These are phyloP conservation scores for Collariella sp. DNA, from an alignment of 495 filamentous ascomycete genomes.

Conservation along the genomic window DNA sequence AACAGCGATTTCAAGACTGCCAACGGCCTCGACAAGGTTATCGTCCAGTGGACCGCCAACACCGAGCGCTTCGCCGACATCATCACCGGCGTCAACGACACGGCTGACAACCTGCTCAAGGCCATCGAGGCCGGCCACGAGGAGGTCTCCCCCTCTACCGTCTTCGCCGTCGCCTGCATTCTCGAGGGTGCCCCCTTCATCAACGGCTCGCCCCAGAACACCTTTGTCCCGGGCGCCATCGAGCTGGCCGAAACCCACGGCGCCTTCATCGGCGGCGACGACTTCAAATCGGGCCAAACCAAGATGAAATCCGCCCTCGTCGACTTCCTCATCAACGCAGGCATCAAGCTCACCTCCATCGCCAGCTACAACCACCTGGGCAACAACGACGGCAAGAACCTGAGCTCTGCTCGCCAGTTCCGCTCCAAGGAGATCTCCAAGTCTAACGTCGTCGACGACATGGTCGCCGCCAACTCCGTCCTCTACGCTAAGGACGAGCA, in stretches of 20 bases:
- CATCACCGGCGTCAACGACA: conserved; percentile 86
- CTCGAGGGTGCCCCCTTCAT: conserved; percentile 90
- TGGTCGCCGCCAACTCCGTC: conserved; percentile 90
- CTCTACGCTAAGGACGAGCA: conserved; percentile 84
- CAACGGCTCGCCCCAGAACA: conserved; percentile 99
- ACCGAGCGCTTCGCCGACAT: conserved; percentile 94
- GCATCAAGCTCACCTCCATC: conserved; percentile 98
- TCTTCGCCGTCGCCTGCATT: conserved; percentile 92
- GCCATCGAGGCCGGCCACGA: conserved; percentile 78
- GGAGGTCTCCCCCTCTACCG: conserved; percentile 86
- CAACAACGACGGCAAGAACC: conserved; percentile 98
- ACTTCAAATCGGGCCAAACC: conserved; percentile 99
- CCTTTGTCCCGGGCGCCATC: conserved; percentile 89
- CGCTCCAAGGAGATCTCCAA: conserved; percentile 99
- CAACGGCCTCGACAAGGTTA: conserved; percentile 86
- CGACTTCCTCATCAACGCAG: conserved; percentile 96
- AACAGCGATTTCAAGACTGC: conserved; percentile 80
- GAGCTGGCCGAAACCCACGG: conserved; percentile 79
- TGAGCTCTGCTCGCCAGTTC: conserved; percentile 96
- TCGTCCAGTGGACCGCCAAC: conserved; percentile 98
- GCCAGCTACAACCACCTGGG: conserved; percentile 99
- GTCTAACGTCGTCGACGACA: conserved; percentile 97
- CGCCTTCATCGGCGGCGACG: conserved; percentile 94
- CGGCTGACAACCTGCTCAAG: conserved; percentile 83
- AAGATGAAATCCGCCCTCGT: conserved; percentile 99